These are phyloP conservation scores for Crithidia brevicula DNA, from an alignment of 208 protist genomes.

Conservation along the genomic window DNA sequence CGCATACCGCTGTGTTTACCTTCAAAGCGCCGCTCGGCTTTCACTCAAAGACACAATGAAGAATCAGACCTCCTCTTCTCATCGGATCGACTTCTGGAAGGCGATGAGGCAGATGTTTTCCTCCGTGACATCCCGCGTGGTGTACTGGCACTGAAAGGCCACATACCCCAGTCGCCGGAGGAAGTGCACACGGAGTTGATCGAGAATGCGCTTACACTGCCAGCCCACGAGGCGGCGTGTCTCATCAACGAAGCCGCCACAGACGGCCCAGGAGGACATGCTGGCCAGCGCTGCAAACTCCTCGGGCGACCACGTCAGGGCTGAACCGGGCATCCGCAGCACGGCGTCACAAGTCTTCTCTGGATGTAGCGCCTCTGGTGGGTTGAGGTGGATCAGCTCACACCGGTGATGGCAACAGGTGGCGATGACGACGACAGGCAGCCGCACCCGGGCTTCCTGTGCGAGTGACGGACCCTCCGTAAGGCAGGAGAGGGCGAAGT, in stretches of 20 bases:
- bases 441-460: slow-evolving; percentile 17
- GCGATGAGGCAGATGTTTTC: slow-evolving; percentile 81
- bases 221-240: slow-evolving; percentile 37
- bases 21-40: no score
- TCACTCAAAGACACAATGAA: no score
- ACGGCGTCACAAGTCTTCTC: neutral
- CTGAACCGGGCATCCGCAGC: slow-evolving; percentile 46
- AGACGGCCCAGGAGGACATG: slow-evolving; percentile 86
- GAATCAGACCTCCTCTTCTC: no score
- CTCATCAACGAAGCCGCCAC: slow-evolving; percentile 50
- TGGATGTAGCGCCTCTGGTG: neutral
- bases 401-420: slow-evolving; percentile 86
- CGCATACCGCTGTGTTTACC: no score
- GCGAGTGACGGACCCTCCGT: slow-evolving; percentile 24
- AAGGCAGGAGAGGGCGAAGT: slow-evolving; percentile 77
- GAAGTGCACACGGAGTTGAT: slow-evolving; percentile 60
- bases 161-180: slow-evolving; percentile 54
- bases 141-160: slow-evolving; percentile 63
- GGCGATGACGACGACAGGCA: slow-evolving; percentile 61
- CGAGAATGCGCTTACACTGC: slow-evolving; percentile 75
- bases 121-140: slow-evolving; percentile 48
- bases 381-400: slow-evolving; percentile 65
- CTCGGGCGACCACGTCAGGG: slow-evolving; percentile 28
- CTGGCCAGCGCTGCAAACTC: slow-evolving; percentile 70
- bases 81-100: slow-evolving; percentile 9